Evolutionary conservation across 106 monocot species (phyloP), one percentile per base, ranked within the genome.

Genomic region (Alisma plantagoaquatica): DNA sequence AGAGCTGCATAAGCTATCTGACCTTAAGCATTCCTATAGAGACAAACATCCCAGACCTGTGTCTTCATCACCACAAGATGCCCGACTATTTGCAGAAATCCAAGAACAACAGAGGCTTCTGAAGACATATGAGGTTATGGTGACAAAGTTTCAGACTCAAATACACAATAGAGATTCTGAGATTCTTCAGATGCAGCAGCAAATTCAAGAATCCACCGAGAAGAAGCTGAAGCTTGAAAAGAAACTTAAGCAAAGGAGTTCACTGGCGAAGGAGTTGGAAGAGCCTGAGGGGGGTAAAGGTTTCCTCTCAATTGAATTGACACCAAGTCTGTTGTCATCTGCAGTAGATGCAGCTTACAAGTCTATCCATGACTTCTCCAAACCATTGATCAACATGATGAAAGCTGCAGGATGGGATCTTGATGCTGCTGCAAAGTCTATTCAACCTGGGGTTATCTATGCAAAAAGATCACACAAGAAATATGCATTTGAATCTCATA

Each of bases 141-240:
- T 87, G 7, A 81, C 77, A 41, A 81, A 86, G 54, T 99, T 90
- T 48, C 98, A 90, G 57, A 76, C 90, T 20, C 90, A 90, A 42
- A 99, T 99, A 32, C 90, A 86, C 64, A 90, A 56, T 22, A 69
- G 86, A 43, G 98, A 86, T 23, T 56, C 72, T 33, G 98, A 99
- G 66, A 77, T 90, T 29, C 53, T 69, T 33, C 74, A 90, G 46
- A 43, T 99, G 38, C 85, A 90, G 74, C 66, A 82, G 49, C 71
- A 85, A 62, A 90, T 90, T 33, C 70, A 76, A 32, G 90, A 90
- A 21, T 63, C 98, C 9, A 77, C 44, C 46, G 78, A 73, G 56
- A 84, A 79, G 38, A 99, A 99, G 42, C 11, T 66, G 49, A 90
- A 90, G 64, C 74, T 74, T 26, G 73, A 83, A 53, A 82, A 74